Base-by-base conservation (phyloP, 805 yeast species). In the Teunomyces lycoperdinae region DNA sequence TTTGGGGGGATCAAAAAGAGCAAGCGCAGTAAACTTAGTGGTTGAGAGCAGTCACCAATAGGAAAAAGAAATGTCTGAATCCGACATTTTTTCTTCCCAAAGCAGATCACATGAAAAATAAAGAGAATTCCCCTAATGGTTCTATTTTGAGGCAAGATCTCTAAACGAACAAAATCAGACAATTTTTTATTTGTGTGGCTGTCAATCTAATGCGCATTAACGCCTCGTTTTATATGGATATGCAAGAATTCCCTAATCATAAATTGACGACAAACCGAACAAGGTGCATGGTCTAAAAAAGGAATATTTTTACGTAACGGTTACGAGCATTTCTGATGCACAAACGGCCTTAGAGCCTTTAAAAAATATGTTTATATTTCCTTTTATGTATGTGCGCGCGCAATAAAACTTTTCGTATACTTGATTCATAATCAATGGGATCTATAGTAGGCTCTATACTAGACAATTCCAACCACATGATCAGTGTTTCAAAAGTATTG, bases 141-240 rank as follows among this genome's bases (percentile, higher is more conserved):
- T 35, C 39, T 35, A 35, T 35, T 35, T 35, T 35, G 39, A 35
- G 39, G 14, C n/a, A 35, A 11, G 39, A 35, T 35, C 39, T 35
- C 4, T 7, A 17, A 35, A 13, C 9, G 13, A 17, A 35, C 39
- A 35, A 35, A 5, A 7, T 35, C 39, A 17, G 39, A 35, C 39
- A 35, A 17, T 35, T 35, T 35, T 35, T 35, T 16, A 17, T 17
- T 35, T 20, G 28, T 35, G 39, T 20, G 26, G 39, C 20, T 17
- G 39, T 16, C 26, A 35, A 35, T 35, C 39, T 35, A 35, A 35
- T 35, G 39, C 39, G 26, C 5, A 3, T 20, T 17, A 5, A 10
- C 39, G 39, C 39, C 39, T 13, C 5, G 39, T 35, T 35, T 35
- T 35, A 35, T 35, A 26, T 35, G 26, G n/a, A 20, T 35, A 35